phyloP scores from a whole-genome alignment of 2,329 filamentous ascomycete species.

The Epicoccum nigrum region DNA sequence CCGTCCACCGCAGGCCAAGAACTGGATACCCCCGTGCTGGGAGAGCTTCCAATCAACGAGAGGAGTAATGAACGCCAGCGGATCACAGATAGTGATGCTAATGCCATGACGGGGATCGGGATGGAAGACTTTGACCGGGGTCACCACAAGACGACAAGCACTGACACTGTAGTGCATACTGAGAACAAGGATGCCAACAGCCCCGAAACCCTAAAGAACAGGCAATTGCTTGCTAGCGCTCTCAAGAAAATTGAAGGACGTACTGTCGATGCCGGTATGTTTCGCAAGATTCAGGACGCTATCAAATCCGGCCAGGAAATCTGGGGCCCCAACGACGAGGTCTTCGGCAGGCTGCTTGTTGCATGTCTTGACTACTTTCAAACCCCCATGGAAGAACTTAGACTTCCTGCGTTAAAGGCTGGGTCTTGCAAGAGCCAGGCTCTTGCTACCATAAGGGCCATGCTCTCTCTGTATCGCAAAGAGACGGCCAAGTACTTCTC shows the following conservation, averaged over 20 bases:
- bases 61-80: conserved; percentile 46
- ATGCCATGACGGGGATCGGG: conserved; percentile 36
- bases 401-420: conserved; percentile 66
- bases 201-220: conserved; percentile 52
- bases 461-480: conserved; percentile 71
- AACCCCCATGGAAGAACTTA: conserved; percentile 55
- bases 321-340: conserved; percentile 70
- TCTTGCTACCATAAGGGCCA: conserved; percentile 73
- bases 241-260: conserved; percentile 74
- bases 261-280: conserved; percentile 79
- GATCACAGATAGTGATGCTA: conserved; percentile 37
- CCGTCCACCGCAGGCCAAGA: conserved; percentile 35
- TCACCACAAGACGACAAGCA: conserved; percentile 48
- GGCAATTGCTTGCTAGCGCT: conserved; percentile 72
- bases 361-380: conserved; percentile 76
- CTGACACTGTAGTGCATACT: conserved; percentile 42
- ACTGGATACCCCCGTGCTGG: conserved; percentile 53
- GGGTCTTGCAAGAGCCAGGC: conserved; percentile 77
- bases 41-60: conserved; percentile 59
- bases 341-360: conserved; percentile 70
- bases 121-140: conserved; percentile 35
- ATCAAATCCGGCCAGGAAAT: conserved; percentile 68
- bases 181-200: conserved; percentile 41
- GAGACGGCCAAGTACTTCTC: conserved; percentile 72
- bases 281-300: conserved; percentile 77